A percentile compares a stretch with the other conserved stretches of the same genome.
These are phyloP conservation scores for Fusarium duplospermum DNA, from an alignment of 2,329 filamentous ascomycete genomes.

Conservation along the genomic window DNA sequence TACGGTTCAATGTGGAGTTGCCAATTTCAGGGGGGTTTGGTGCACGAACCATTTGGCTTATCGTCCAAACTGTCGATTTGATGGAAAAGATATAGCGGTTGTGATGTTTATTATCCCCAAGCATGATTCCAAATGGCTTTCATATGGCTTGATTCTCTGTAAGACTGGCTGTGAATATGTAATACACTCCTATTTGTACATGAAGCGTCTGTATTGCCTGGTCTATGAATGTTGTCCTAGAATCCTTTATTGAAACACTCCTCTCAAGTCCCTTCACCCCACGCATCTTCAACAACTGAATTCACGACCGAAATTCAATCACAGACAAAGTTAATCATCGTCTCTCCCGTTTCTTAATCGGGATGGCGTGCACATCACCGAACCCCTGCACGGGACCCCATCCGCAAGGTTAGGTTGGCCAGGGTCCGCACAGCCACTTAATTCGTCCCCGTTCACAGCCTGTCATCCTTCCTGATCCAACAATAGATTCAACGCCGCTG, in stretches of 20 bases:
- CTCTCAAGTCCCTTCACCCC: background rate
- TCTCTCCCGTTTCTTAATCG: background rate
- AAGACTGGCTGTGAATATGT: background rate
- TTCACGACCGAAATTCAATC: background rate
- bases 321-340: background rate
- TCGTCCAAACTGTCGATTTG: background rate
- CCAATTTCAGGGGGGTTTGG: background rate
- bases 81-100: background rate
- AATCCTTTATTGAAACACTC: background rate
- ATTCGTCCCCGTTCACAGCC: background rate
- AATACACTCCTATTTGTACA: background rate
- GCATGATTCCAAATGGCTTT: background rate
- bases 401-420: background rate
- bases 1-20: background rate
- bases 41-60: background rate
- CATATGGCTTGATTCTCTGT: background rate
- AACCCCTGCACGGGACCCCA: background rate
- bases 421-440: background rate
- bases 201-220: background rate
- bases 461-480: conserved; percentile 2
- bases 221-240: background rate
- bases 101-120: too few species aligned
- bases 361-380: background rate
- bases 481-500: background rate
- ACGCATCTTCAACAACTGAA: background rate